These are phyloP conservation scores for Fallopia convolvulus DNA, from an alignment of 148 eudicot species.

Conservation along the genomic window DNA sequence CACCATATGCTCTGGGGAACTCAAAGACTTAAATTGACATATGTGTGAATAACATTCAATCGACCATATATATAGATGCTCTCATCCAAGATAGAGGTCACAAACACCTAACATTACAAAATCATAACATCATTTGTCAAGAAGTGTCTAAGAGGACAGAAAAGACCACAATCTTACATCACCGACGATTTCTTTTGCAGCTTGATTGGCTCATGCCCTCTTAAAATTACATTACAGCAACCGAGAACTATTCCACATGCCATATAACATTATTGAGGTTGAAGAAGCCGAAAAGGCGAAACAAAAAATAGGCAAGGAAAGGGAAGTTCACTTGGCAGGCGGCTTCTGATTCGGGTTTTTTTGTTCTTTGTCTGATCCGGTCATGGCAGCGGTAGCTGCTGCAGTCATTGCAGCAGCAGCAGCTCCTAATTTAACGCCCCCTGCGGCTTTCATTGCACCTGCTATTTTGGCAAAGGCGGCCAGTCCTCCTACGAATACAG, in stretches of 20 bases:
- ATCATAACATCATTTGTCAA: background rate
- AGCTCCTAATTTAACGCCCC: constrained; percentile 78
- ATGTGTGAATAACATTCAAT: background rate
- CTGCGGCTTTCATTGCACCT: constrained; percentile 77
- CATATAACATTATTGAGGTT: constrained; percentile 4
- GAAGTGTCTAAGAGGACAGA: background rate
- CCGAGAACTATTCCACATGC: background rate
- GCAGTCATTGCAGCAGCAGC: constrained; percentile 89
- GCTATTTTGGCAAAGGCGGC: constrained; percentile 83
- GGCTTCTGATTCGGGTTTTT: constrained; percentile 34
- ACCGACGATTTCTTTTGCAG: background rate
- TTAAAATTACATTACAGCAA: background rate
- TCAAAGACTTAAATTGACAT: background rate
- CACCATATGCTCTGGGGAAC: background rate
- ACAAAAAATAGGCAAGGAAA: background rate
- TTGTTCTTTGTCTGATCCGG: constrained; percentile 58
- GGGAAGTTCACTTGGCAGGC: constrained; percentile 34
- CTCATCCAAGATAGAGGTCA: background rate
- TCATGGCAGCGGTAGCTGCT: constrained; percentile 75
- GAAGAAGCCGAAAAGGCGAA: background rate
- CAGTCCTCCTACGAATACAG: constrained; percentile 80
- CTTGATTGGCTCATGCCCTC: background rate
- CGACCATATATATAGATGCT: background rate
- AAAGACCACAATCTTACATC: background rate
- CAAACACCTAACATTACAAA: background rate